Base-by-base conservation (phyloP, 768 basidiomycete species). In the Tubosaeta sp. region DNA sequence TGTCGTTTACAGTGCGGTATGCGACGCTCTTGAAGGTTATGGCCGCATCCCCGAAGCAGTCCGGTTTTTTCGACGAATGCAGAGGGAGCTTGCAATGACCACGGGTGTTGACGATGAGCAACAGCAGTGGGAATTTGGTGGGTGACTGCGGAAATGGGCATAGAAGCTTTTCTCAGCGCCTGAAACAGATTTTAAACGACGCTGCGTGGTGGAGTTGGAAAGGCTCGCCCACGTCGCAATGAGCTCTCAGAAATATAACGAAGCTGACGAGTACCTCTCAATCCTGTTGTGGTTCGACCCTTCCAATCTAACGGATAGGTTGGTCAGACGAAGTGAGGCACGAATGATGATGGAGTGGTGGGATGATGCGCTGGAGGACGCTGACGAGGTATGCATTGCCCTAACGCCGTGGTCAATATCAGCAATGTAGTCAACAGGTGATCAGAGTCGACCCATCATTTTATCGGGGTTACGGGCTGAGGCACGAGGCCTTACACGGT, bases 111-210 rank as follows among this genome's bases (percentile, higher is more conserved):
- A 43, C 9, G 12, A 14, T 1, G 55, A 49, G 11, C 38, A 13
- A 17, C 1, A n/a, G 1, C 31, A 39, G 1, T 58, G 55, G 55
- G 51, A 46, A 13, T 8, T 16, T 16, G 42, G 55, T 58, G 22
- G 22, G 22, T 22, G 22, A 22, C 22, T 22, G 22, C 22, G 22
- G 22, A 13, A 1, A 55, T 58, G 1, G 1, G 16, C 1, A 2
- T 0, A 1, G 1, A 5, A 4, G 5, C 1, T 29, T 2, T 1
- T 16, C 41, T 44, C 6, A 55, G 5, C 1, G 1, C 34, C 16
- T 2, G 1, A 1, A 6, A 0, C 35, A 58, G 57, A 25, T 22
- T 58, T 58, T 39, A 46, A 4, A 43, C 29, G 22, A 3, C 22
- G 39, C 7, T 56, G 50, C 7, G 14, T 2, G 4, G 34, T 12